These are phyloP conservation scores for Hypericum androsaemum DNA, from an alignment of 345 rosid genomes.

Conservation along the genomic window DNA sequence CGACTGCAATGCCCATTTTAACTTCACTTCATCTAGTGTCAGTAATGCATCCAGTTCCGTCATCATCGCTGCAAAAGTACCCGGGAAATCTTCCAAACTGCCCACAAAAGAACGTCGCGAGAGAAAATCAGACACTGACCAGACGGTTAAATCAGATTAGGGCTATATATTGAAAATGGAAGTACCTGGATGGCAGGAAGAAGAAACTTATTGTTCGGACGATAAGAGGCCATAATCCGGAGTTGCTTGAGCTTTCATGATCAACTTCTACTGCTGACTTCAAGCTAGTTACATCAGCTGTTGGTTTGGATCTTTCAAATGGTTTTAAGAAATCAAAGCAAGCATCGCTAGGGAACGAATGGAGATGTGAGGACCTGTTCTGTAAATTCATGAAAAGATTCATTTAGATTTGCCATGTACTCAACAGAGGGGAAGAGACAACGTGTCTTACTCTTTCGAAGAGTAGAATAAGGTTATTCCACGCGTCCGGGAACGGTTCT, in stretches of 20 bases:
- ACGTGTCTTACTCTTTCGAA: constrained; percentile 62
- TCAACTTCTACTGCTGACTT: constrained; percentile 18
- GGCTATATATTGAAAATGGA: neutral
- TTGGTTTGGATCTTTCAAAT: constrained; percentile 29
- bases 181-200: constrained; percentile 59
- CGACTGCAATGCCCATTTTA: constrained; percentile 44
- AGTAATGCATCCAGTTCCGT: constrained; percentile 48
- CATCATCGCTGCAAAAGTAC: constrained; percentile 51
- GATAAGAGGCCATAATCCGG: constrained; percentile 50
- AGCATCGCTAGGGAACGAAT: constrained; percentile 30
- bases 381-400: constrained; percentile 36
- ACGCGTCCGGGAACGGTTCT: constrained; percentile 91
- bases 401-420: constrained; percentile 14
- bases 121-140: neutral
- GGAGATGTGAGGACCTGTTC: constrained; percentile 52
- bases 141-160: neutral
- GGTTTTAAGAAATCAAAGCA: constrained; percentile 52
- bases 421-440: neutral
- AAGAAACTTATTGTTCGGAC: constrained; percentile 62
- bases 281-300: constrained; percentile 14
- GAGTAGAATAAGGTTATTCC: constrained; percentile 58
- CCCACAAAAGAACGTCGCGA: neutral
- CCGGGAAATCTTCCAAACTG: constrained; percentile 63
- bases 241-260: constrained; percentile 17
- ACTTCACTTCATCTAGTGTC: constrained; percentile 38